These are phyloP conservation scores for Ceratocystis albifundus DNA, from an alignment of 2,329 filamentous ascomycete genomes.

Conservation along the genomic window DNA sequence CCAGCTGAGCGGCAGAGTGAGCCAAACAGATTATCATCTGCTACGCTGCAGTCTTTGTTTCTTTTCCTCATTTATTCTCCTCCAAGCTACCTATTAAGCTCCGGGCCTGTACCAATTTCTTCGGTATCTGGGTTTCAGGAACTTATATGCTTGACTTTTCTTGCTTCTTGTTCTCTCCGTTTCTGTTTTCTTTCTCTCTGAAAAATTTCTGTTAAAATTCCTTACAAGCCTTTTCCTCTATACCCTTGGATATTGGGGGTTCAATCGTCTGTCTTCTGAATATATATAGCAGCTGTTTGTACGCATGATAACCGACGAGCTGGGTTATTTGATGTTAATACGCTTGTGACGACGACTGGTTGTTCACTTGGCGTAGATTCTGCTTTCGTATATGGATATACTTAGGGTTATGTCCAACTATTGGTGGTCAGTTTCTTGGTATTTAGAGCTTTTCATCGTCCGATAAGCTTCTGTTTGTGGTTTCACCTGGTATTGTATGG, in stretches of 20 bases:
- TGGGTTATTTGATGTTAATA: too few relatives aligned
- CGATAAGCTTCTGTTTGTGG: background rate
- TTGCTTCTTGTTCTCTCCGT: background rate
- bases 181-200: background rate
- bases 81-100: background rate
- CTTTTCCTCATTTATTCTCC: constrained; percentile 12
- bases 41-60: constrained; percentile 11
- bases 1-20: constrained; percentile 15
- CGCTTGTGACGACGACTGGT: too few relatives aligned
- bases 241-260: too few relatives aligned
- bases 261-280: too few relatives aligned
- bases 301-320: too few relatives aligned
- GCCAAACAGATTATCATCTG: constrained; percentile 19
- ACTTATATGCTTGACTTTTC: background rate
- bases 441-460: background rate
- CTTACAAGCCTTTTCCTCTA: too few relatives aligned
- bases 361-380: too few relatives aligned
- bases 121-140: constrained; percentile 10
- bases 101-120: background rate
- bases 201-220: too few relatives aligned
- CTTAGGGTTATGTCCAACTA: background rate
- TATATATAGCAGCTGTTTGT: too few relatives aligned
- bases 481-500: background rate
- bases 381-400: background rate
- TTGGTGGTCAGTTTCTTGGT: background rate